phyloP scores from a whole-genome alignment of 2,329 filamentous ascomycete genomes.

The Trichoderma endophyticum region DNA sequence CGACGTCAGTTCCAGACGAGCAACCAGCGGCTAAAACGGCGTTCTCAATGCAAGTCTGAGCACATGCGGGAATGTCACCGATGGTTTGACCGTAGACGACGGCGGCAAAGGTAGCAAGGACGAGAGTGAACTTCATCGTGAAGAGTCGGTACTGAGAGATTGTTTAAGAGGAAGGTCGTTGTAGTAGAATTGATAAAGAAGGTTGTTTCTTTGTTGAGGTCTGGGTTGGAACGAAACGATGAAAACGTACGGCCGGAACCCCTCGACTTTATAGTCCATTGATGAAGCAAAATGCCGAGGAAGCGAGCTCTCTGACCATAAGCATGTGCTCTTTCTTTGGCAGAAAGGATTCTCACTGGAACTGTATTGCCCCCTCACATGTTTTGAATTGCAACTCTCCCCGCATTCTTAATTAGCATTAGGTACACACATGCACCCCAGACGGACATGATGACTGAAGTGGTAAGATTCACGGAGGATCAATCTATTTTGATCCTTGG shows the following conservation, averaged over 20 bases:
- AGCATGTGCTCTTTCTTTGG: slow-evolving; percentile 3
- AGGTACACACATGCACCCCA: neutral
- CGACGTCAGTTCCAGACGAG: neutral
- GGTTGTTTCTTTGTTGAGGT: neutral
- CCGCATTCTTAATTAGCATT: slow-evolving; percentile 1
- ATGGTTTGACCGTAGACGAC: slow-evolving; percentile 34
- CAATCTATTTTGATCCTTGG: neutral
- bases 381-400: neutral
- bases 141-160: neutral
- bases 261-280: neutral
- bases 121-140: slow-evolving; percentile 40
- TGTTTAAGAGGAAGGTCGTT: neutral
- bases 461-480: neutral
- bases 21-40: slow-evolving; percentile 25
- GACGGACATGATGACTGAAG: slow-evolving; percentile 6
- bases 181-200: neutral
- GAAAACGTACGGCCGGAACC: neutral
- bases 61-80: slow-evolving; percentile 37
- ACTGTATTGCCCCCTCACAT: neutral
- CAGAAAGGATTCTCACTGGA: neutral
- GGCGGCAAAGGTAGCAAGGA: slow-evolving; percentile 33
- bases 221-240: neutral
- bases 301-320: neutral
- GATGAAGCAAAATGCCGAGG: neutral
- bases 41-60: slow-evolving; percentile 33